These are phyloP conservation scores for Coriaria nepalensis DNA, from an alignment of 306 rosid genomes.

Conservation along the genomic window DNA sequence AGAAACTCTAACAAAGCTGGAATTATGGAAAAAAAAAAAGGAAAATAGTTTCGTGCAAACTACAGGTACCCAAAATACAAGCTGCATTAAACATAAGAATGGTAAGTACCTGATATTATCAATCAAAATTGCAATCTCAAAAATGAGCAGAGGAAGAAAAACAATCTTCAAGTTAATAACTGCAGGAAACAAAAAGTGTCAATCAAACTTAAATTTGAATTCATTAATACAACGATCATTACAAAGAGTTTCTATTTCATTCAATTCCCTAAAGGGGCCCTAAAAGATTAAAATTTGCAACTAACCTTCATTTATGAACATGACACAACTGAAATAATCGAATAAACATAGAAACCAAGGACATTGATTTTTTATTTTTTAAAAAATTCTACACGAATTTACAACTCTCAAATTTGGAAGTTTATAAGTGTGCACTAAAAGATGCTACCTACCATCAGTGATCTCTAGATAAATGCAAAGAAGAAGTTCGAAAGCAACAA, in stretches of 20 bases:
- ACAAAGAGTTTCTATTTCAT: too few relatives aligned
- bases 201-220: constrained; percentile 2
- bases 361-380: too few relatives aligned
- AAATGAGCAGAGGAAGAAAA: constrained; percentile 61
- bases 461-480: constrained; percentile 67
- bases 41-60: neutral
- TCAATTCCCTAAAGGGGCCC: too few relatives aligned
- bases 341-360: too few relatives aligned
- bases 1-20: neutral
- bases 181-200: constrained; percentile 24
- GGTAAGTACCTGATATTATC: constrained; percentile 70
- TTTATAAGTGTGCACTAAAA: neutral
- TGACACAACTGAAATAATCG: too few relatives aligned
- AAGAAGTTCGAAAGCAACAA: constrained; percentile 83
- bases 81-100: constrained; percentile 1
- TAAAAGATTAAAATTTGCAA: too few relatives aligned
- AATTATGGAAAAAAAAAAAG: neutral
- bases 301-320: too few relatives aligned
- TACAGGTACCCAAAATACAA: neutral
- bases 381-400: too few relatives aligned
- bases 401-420: too few relatives aligned
- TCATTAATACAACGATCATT: too few relatives aligned
- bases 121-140: constrained; percentile 60
- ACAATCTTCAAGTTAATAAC: constrained; percentile 70
- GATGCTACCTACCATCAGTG: constrained; percentile 41